Evolutionary conservation across 495 filamentous ascomycete species (phyloP), one percentile per base, ranked within the genome.

Genomic region (Symbiotaphrina buchneri): DNA sequence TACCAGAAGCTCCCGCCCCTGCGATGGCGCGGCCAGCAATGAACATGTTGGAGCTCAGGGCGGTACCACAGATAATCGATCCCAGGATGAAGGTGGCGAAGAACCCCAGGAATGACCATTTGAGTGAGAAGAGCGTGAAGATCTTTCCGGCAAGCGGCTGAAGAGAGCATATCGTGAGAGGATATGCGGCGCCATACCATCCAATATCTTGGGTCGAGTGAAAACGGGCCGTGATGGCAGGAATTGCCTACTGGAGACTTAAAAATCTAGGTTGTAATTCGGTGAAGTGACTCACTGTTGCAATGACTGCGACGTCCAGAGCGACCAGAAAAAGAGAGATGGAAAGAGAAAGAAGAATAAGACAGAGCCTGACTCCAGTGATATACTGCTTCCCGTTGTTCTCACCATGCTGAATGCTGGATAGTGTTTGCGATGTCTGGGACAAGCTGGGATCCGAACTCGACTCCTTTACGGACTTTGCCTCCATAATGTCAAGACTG

Each of bases 151-250:
- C 23, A n/a, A 38, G 19, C 10, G 28, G 34, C 36, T 40, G 37
- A 14, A 40, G 19, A 14, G 35, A 34, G 11, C 23, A 39, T 13
- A 15, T 16, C 6, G 36, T 39, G 7, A 62, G 42, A 2, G 48
- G 49, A 41, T 58, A 60, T 13, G 53, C 48, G 39, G 47, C 50
- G 5, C 53, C 54, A 39, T 60, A 61, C 58, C 58, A 63, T 8
- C 51, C 56, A 5, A 59, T 37, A 37, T 59, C 55, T 3, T 24
- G 16, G 10, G 34, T 25, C 13, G 15, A 24, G 17, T 36, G 6
- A 16, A 37, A 37, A 13, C 27, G 32, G 27, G 33, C 35, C 3
- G 35, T 37, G 35, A 37, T 37, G 4, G 21, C n/a, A 14, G 35
- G 35, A 4, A 37, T 37, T 5, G 46, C 48, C 4, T n/a, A n/a